Evolutionary conservation across 2,329 filamentous ascomycete species (phyloP), one percentile per base, ranked within the genome.

Genomic region (Penicillium hesseltinei): DNA sequence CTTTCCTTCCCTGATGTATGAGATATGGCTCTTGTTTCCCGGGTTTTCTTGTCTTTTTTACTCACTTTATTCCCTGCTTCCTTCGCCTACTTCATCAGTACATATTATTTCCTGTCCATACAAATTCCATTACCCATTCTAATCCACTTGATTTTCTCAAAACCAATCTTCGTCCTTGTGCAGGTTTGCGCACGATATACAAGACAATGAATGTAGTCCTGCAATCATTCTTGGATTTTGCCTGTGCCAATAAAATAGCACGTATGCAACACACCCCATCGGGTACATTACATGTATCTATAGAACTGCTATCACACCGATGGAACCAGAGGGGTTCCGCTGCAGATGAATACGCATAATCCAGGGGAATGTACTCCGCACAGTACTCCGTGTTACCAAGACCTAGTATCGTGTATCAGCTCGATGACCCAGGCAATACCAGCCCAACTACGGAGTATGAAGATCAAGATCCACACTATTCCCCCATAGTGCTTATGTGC

Each of bases 51-150:
- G 47, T 40, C 27, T 11, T 40, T 4, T 17, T 36, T 39, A 23
- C n/a, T 25, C 29, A 35, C 40, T 38, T 29, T 27, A 25, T 51
- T 54, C 29, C n/a, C 38, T 29, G 19, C 19, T 39, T 38, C 19
- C 23, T 42, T 33, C 21, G 40, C 7, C n/a, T 42, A 40, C 44
- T 27, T 54, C 49, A 42, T 15, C 19, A 17, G 64, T 62, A 65
- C 56, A 66, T 66, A 66, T 59, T 58, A n/a, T 6, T 60, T 39
- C 25, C 7, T 53, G 48, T 62, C 23, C 36, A 51, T 66, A 58
- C 60, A 10, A 46, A 56, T 57, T 54, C n/a, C 36, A 47, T 31
- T 54, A 19, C 31, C 27, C 6, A 21, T 36, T 35, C 13, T 25
- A 54, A 21, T 43, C 13, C 17, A 35, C 21, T 13, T 31, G 1